Evolutionary conservation across 179 eudicot species (phyloP), one percentile per base, ranked within the genome.

Genomic region (Spinacia oleracea): DNA sequence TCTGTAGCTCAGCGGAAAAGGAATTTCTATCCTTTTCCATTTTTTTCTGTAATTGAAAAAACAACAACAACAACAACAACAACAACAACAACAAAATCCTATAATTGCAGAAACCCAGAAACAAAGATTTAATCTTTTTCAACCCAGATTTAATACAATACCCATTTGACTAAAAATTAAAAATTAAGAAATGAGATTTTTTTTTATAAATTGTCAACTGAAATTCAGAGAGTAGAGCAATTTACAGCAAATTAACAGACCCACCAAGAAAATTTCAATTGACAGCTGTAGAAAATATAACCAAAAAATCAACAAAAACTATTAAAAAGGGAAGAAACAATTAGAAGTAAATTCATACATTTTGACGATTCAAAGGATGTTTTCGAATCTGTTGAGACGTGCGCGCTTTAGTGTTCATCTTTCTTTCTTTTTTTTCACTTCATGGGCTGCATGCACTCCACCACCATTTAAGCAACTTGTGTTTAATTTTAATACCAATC

Each of bases 331-430:
- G 21, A 9, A 72, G 9, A 62, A 31, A 27, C 16, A 66, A 23
- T 12, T 23, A 53, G 50, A 21, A 80, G 78, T 31, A 59, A 66
- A 77, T 65, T 42, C 72, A 76, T 80, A 81, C 79, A 80, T 85
- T 77, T 59, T 82, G 74, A 81, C 62, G 78, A 42, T 48, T 70
- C 56, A 74, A 69, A 78, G 81, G 83, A 51, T 70, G 60, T 50
- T 82, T 83, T 46, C 74, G 68, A 75, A 75, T 66, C 59, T 70
- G 84, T 64, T 75, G 81, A 79, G 87, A 86, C 89, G 87, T 82
- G 84, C 87, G 81, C 18, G 80, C 59, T 80, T 74, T 84, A 69
- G 77, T 81, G 68, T 66, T 86, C 88, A 81, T 83, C 76, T 38
- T 81, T n/a, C n/a, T n/a, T n/a, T n/a, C n/a, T n/a, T n/a, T n/a